Base-by-base conservation (phyloP, 2,329 filamentous ascomycete genomes). In the Diaporthe velutina region DNA sequence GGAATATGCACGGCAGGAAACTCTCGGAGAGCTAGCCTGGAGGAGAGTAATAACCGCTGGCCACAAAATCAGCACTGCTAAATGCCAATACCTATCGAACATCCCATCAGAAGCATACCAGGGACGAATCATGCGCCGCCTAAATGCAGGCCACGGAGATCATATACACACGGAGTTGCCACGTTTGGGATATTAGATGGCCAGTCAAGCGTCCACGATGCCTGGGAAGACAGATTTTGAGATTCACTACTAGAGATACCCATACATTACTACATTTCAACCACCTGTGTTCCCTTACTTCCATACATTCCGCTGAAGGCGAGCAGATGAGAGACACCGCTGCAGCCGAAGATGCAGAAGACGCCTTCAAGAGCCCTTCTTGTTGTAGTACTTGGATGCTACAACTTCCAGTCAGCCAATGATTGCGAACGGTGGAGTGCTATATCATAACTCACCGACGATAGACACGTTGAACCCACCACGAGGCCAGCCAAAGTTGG, bases 321-420 rank as follows among this genome's bases (percentile, higher is more conserved):
- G 10, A 52, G 30, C 40, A 48, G 12, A n/a, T 22, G 17, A 33
- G 19, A 48, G 3, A 12, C 25, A 15, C 42, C 40, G 3, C 28
- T n/a, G 28, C 28, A 50, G 15, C 45, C 28, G 9, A 33, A 33
- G 7, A 38, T 28, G 13, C 30, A 7, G 33, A 4, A 28, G 22
- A 45, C 3, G 22, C 7, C 6, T 25, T 52, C 10, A 28, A n/a
- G 42, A 25, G 8, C 33, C 48, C 4, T 67, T 67, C 45, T 67
- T 67, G 45, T 52, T 67, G 45, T 67, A 67, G 10, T 19, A 67
- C 17, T 67, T 67, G 45, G 64, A 67, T 7, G 22, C 64, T 52
- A 7, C 15, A 22, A 50, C 19, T 28, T 28, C 8, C 7, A 25
- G 35, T 52, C 15, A 67, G 64, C 45, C 2, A 28, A 17, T 5